Percentiles rank a stretch among this genome's conserved stretches.
phyloP scores from a whole-genome alignment of 2,329 filamentous ascomycete species.

The Colletotrichum lupini region DNA sequence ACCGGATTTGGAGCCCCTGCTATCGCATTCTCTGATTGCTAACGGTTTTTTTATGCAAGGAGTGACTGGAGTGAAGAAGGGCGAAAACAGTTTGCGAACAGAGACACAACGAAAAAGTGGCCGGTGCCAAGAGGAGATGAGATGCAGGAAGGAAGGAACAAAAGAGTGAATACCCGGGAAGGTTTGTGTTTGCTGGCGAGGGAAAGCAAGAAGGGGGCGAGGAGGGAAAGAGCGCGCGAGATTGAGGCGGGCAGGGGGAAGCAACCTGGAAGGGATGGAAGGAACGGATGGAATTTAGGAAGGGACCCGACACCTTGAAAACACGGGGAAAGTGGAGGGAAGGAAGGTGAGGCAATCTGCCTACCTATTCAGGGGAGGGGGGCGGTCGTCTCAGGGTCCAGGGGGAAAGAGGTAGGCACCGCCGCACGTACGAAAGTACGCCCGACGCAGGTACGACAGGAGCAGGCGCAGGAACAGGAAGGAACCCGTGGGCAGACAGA shows the following conservation, averaged over 20 bases:
- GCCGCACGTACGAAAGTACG: neutral
- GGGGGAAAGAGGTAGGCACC: neutral
- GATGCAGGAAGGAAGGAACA: conserved; percentile 6
- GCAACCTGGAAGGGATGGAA: conserved; percentile 16
- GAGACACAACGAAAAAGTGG: conserved; percentile 11
- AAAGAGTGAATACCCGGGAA: neutral
- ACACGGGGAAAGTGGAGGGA: conserved; percentile 28
- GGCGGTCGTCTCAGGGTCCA: conserved; percentile 27
- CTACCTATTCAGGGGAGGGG: conserved; percentile 26
- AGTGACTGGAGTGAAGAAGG: conserved; percentile 12
- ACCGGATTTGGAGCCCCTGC: conserved; percentile 27
- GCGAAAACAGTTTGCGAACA: neutral
- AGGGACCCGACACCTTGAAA: conserved; percentile 13
- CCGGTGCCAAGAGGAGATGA: conserved; percentile 2
- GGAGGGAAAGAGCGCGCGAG: conserved; percentile 6
- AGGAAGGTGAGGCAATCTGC: conserved; percentile 29
- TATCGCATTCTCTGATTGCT: conserved; percentile 18
- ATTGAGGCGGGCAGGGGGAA: conserved; percentile 2
- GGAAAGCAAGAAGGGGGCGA: conserved; percentile 1
- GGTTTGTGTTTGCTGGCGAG: neutral
- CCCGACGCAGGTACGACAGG: neutral
- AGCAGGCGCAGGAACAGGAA: conserved; percentile 3
- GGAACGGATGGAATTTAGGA: conserved; percentile 17
- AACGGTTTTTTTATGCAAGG: conserved; percentile 27
- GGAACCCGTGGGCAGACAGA: neutral